Evolutionary conservation across 768 basidiomycete genomes (phyloP), one percentile per base, ranked within the genome.

Genomic region (Mycena kentingensis): DNA sequence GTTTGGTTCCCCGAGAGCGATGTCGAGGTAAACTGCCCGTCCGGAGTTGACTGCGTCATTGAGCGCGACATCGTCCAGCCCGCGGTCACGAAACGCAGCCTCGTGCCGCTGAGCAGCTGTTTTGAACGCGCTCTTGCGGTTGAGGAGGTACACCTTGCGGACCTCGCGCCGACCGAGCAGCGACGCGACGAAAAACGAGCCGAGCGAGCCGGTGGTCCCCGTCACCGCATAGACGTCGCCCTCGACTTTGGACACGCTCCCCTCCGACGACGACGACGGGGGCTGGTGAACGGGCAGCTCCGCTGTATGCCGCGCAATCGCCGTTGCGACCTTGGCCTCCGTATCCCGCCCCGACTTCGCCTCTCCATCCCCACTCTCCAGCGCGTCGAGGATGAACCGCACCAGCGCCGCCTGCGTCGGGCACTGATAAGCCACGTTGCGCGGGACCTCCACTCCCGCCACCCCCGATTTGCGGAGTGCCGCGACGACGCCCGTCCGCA

Each of bases 161-260:
- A 54, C 28, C 24, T 42, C 38, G 28, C 28, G 45, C 38, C 35
- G 39, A 5, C n/a, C 24, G 21, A 54, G 26, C 4, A 54, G 52
- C 11, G 37, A 34, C 1, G 46, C 21, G 4, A 48, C 37, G 21
- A 54, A 42, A 46, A 48, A 54, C 29, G 39, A 47, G 3, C 51
- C 51, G 3, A 54, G 13, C 1, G 52, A 54, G 3, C 52, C 52
- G 21, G 52, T 54, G 21, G 52, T 48, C 1, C 52, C 52, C 8
- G 52, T 48, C 19, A 54, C 38, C 27, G 46, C 46, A 22, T 54
- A 54, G 7, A 48, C 38, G 21, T 39, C 44, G 5, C 36, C 45
- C 11, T 34, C 32, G 15, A n/a, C 25, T 42, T 51, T 43, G 10
- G n/a, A n/a, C n/a, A n/a, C n/a, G n/a, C n/a, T n/a, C n/a, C n/a